Evolutionary conservation across 2,329 filamentous ascomycete species (phyloP).

Genomic region (Colletotrichum chlorophyti): DNA sequence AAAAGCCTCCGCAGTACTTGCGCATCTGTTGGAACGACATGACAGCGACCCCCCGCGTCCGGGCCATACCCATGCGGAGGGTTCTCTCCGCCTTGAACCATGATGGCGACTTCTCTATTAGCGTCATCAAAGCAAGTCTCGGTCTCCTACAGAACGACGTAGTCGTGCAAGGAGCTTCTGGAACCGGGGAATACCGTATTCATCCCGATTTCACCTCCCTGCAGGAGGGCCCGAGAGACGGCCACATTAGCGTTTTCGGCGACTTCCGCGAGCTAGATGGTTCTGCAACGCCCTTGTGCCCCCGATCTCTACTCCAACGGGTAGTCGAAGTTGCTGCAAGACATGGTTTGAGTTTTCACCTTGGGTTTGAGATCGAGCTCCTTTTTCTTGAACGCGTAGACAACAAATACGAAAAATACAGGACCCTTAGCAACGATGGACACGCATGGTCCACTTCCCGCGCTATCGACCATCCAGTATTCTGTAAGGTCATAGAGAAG

Average conservation of each 20-base stretch:
- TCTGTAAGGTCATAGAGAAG: constrained; percentile 67
- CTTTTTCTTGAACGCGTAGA: constrained; percentile 65
- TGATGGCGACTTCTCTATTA: constrained; percentile 55
- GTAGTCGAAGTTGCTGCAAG: constrained; percentile 58
- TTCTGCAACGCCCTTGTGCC: constrained; percentile 62
- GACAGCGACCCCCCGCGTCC: constrained; percentile 71
- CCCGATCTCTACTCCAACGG: constrained; percentile 66
- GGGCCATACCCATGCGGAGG: constrained; percentile 70
- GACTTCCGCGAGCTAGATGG: constrained; percentile 68
- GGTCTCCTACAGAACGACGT: constrained; percentile 73
- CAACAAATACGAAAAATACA: constrained; percentile 40
- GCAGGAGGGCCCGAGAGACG: constrained; percentile 61
- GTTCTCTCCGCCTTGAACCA: constrained; percentile 55
- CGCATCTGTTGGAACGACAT: constrained; percentile 82
- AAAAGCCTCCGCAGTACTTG: constrained; percentile 67
- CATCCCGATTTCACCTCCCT: constrained; percentile 71
- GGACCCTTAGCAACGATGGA: constrained; percentile 60
- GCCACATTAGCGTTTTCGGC: constrained; percentile 71
- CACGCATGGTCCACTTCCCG: constrained; percentile 77
- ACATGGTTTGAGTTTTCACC: constrained; percentile 63
- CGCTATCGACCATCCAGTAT: constrained; percentile 63
- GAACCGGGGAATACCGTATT: constrained; percentile 71
- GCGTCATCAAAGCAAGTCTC: constrained; percentile 69
- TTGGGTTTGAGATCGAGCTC: constrained; percentile 86
- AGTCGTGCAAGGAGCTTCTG: constrained; percentile 57